phyloP scores from a whole-genome alignment of 2,329 filamentous ascomycete genomes.

The Penicillium sp. region DNA sequence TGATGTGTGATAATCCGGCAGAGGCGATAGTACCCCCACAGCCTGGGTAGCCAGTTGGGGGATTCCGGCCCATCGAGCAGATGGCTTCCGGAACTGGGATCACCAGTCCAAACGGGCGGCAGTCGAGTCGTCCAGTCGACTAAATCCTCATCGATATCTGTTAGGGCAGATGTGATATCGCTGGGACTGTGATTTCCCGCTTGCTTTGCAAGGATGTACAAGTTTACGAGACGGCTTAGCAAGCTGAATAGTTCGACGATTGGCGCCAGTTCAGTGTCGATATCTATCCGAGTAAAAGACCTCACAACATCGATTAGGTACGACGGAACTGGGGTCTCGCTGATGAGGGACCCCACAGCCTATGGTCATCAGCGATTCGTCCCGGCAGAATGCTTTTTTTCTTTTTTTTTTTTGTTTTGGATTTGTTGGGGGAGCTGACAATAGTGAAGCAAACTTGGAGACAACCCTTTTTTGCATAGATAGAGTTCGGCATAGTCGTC shows the following conservation, averaged over 20 bases:
- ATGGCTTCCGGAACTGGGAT: neutral
- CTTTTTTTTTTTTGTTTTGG: neutral
- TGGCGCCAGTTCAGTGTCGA: neutral
- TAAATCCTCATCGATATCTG: neutral
- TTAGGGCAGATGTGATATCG: neutral
- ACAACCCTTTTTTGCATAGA: neutral
- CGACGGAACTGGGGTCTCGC: neutral
- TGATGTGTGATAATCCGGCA: neutral
- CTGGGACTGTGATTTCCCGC: neutral
- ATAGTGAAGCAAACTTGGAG: conserved; percentile 2
- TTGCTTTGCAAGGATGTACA: neutral
- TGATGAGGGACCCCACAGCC: neutral
- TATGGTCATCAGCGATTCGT: neutral
- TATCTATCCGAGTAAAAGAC: neutral
- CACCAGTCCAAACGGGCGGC: neutral
- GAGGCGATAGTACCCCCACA: conserved; percentile 1
- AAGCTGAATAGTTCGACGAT: conserved; percentile 1
- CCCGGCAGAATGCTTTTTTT: no score
- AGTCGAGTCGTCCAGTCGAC: neutral
- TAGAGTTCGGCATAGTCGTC: neutral
- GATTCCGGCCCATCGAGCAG: neutral
- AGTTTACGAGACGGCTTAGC: neutral
- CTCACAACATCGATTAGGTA: neutral
- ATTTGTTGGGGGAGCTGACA: neutral
- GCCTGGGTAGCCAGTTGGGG: neutral